These are phyloP conservation scores for Leishmania braziliensis DNA, from an alignment of 208 protist species.

Conservation along the genomic window DNA sequence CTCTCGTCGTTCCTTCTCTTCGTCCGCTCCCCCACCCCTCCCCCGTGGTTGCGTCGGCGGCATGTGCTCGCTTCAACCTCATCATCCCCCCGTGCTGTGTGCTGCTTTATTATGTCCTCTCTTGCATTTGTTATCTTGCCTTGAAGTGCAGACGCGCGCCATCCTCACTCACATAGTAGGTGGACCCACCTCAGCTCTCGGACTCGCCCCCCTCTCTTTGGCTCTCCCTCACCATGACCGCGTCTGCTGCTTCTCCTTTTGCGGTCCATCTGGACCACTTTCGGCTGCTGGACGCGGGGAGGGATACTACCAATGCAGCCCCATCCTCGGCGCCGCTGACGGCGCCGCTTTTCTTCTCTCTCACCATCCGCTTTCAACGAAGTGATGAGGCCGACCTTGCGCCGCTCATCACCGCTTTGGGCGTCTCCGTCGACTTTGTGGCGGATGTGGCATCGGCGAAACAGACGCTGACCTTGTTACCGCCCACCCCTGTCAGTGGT, in stretches of 20 bases:
- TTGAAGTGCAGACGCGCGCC: neutral
- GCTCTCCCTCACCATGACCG: neutral
- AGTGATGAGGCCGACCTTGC: neutral
- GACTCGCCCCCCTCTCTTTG: no score
- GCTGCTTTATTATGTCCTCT: neutral
- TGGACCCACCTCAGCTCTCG: no score
- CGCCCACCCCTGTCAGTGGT: neutral
- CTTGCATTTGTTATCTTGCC: neutral
- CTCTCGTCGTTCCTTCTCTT: neutral
- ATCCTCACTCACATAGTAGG: neutral
- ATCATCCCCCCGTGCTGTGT: neutral
- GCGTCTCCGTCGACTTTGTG: slow-evolving; percentile 35
- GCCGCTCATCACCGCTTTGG: neutral
- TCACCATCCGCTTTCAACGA: neutral
- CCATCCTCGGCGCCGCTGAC: slow-evolving; percentile 5
- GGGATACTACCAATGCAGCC: neutral
- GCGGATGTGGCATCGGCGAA: slow-evolving; percentile 54
- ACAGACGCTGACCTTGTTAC: slow-evolving; percentile 5
- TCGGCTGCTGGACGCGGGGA: neutral
- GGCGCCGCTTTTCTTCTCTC: slow-evolving; percentile 7
- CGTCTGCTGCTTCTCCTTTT: neutral
- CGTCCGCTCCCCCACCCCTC: neutral
- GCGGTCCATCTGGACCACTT: slow-evolving; percentile 1
- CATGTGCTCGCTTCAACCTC: neutral
- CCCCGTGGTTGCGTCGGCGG: neutral